phyloP scores from a whole-genome alignment of 495 filamentous ascomycete genomes.

The Penicillium fimorum region DNA sequence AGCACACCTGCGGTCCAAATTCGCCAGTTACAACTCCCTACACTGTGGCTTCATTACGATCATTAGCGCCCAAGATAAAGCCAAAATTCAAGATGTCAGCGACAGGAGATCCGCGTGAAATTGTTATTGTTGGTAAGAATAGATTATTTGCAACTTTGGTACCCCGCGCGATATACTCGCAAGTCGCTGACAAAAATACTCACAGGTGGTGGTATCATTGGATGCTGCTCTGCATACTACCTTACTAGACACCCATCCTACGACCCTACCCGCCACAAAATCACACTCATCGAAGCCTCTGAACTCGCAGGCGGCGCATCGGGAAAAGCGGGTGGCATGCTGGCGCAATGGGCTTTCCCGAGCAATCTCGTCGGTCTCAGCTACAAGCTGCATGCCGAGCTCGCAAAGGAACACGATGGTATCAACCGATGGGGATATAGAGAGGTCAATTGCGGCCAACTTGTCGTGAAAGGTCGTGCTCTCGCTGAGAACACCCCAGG shows the following conservation, averaged over 20 bases:
- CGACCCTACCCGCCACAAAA: slow-evolving; percentile 67
- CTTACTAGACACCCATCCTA: slow-evolving; percentile 85
- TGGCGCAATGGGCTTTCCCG: slow-evolving; percentile 93
- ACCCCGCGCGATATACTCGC: slow-evolving; percentile 30
- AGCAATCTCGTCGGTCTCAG: slow-evolving; percentile 80
- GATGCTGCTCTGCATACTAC: slow-evolving; percentile 90
- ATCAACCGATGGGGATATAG: slow-evolving; percentile 86
- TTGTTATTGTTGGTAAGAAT: slow-evolving; percentile 67
- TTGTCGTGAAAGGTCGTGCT: slow-evolving; percentile 57
- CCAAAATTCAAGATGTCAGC: slow-evolving; percentile 37
- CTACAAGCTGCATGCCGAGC: slow-evolving; percentile 76
- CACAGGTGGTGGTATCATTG: slow-evolving; percentile 90
- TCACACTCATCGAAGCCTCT: slow-evolving; percentile 87
- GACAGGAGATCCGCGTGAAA: slow-evolving; percentile 51
- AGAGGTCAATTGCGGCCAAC: slow-evolving; percentile 69
- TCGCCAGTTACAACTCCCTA: slow-evolving; percentile 6
- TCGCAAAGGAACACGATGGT: slow-evolving; percentile 83
- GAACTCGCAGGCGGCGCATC: slow-evolving; percentile 88
- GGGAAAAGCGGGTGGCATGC: slow-evolving; percentile 89
- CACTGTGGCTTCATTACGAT: slow-evolving; percentile 31
- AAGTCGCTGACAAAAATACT: slow-evolving; percentile 16
- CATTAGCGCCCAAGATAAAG: slow-evolving; percentile 18
- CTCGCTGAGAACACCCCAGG: slow-evolving; percentile 37
- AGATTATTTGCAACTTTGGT: slow-evolving; percentile 14
- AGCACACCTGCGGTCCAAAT: background rate